Evolutionary conservation across 2,329 filamentous ascomycete genomes (phyloP), one percentile per base, ranked within the genome.

Genomic region (Monosporascus sp.): DNA sequence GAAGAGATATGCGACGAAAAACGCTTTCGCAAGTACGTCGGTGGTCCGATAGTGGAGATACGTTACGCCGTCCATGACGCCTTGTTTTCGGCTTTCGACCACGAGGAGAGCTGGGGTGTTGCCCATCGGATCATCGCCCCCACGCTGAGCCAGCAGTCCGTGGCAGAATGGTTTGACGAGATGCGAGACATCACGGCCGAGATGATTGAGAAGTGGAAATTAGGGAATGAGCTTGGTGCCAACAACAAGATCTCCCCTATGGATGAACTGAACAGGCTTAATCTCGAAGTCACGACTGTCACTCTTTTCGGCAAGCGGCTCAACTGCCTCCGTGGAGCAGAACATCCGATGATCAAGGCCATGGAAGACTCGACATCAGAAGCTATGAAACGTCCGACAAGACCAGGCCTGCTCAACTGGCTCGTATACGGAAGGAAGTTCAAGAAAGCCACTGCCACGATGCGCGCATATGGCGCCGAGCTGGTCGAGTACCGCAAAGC

Each of bases 351-450:
- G 67, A 60, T 85, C 53, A 65, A 73, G 48, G 79, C 73, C 15
- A 81, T 84, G 76, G 78, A 82, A 53, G 72, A 75, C 37, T 68
- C 78, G 8, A 84, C 80, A 0, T 73, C 74, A 0, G 82, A 85
- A 61, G 76, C 80, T 2, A 75, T 84, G 58, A 77, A 75, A 65
- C 76, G 82, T 0, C 77, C 81, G 0, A 78, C 70, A 2, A 70
- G 82, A 3, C 79, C 75, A 0, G 72, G 71, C 5, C 20, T 82
- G 15, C 58, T 85, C 46, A 84, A 79, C 57, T 76, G 72, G 74
- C 70, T 84, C 3, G 53, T 79, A 15, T 74, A 82, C 63, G 70
- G 75, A 22, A 57, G 72, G 55, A 83, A 81, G 62, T 82, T 82
- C 62, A 78, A 78, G 52, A 70, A 69, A 1, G 72, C 81, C 35